Evolutionary conservation across 148 eudicot genomes (phyloP).

Genomic region (Chenopodium album): DNA sequence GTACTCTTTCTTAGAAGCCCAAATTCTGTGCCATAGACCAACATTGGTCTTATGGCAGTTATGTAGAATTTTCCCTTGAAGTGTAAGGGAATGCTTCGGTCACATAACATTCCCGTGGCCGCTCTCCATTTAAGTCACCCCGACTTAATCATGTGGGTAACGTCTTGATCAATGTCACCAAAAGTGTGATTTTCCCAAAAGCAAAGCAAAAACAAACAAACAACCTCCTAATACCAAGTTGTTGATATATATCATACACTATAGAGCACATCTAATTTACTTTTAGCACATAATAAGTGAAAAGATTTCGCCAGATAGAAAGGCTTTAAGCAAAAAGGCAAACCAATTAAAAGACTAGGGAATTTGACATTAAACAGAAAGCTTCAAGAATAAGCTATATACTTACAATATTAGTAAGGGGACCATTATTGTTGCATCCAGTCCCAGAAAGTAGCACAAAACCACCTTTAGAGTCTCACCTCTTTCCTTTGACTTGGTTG

Average conservation of each 20-base stretch:
- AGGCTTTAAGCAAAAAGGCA: background rate
- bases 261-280: background rate
- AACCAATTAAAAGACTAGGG: background rate
- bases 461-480: slow-evolving; percentile 48
- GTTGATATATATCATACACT: background rate
- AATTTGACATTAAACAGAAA: slow-evolving; percentile 4
- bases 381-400: slow-evolving; percentile 21
- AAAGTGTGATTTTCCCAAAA: too few species aligned
- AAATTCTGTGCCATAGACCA: too few species aligned
- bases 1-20: too few species aligned
- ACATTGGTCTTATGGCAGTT: too few species aligned
- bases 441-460: slow-evolving; percentile 58
- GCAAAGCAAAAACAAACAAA: background rate
- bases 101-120: too few species aligned
- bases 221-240: background rate
- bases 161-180: too few species aligned
- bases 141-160: too few species aligned
- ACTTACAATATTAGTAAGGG: slow-evolving; percentile 89
- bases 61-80: too few species aligned
- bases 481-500: slow-evolving; percentile 40
- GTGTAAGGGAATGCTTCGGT: too few species aligned
- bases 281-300: background rate
- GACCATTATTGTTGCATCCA: slow-evolving; percentile 73
- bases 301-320: background rate
- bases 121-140: too few species aligned